Conservation (phyloP, 345 rosid genomes). For the Litchi chinensis region DNA sequence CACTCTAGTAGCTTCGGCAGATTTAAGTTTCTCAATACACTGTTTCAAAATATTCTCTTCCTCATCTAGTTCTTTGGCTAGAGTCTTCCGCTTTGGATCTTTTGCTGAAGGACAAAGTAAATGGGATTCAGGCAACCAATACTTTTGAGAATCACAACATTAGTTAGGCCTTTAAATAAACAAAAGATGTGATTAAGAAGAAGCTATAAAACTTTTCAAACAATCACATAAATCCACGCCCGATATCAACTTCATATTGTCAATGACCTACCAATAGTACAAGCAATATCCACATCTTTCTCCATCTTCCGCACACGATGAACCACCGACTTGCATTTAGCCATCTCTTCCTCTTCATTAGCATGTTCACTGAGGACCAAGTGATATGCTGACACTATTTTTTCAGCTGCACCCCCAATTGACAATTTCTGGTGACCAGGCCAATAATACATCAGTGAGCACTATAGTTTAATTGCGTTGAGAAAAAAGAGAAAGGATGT, state of each 20-base stretch:
- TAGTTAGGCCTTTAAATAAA: background rate
- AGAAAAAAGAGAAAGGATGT: slow-evolving; percentile 7
- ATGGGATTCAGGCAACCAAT: slow-evolving; percentile 19
- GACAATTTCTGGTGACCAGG: slow-evolving; percentile 60
- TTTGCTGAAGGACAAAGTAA: slow-evolving; percentile 45
- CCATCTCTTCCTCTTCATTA: slow-evolving; percentile 87
- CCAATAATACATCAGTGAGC: background rate
- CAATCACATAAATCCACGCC: slow-evolving; percentile 4
- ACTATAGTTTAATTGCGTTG: background rate
- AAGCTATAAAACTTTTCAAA: background rate
- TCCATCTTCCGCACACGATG: slow-evolving; percentile 80
- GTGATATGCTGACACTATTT: slow-evolving; percentile 88
- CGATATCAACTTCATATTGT: background rate
- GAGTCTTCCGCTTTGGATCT: slow-evolving; percentile 55
- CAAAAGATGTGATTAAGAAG: background rate
- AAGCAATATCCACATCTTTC: slow-evolving; percentile 68
- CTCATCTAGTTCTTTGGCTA: slow-evolving; percentile 72
- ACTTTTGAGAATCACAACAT: slow-evolving; percentile 16
- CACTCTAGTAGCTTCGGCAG: slow-evolving; percentile 69
- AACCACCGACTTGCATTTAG: slow-evolving; percentile 71
- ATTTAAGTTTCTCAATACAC: slow-evolving; percentile 79
- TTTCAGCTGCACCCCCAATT: slow-evolving; percentile 80
- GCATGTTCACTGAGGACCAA: slow-evolving; percentile 65
- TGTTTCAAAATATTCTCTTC: slow-evolving; percentile 76
- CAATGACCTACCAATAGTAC: slow-evolving; percentile 50